Evolutionary conservation across 192 early-diverging fungal genomes (phyloP).

Genomic region (Coemansia sp.): DNA sequence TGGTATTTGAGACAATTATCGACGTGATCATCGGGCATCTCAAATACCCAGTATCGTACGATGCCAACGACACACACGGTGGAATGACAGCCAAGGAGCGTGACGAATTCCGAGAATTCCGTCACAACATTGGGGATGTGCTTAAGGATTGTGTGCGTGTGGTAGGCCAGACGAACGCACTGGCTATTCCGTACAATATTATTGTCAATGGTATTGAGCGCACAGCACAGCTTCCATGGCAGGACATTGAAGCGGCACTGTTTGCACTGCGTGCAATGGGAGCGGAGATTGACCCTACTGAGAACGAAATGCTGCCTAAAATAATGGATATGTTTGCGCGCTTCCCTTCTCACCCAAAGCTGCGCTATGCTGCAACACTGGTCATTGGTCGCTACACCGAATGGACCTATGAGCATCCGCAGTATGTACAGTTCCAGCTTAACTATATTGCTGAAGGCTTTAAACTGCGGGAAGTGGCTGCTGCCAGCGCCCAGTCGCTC

Average conservation of each 20-base stretch:
- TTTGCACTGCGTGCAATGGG: slow-evolving; percentile 95
- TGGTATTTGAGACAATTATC: slow-evolving; percentile 72
- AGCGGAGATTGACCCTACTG: slow-evolving; percentile 68
- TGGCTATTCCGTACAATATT: slow-evolving; percentile 64
- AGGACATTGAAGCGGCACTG: slow-evolving; percentile 90
- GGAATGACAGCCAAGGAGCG: slow-evolving; percentile 80
- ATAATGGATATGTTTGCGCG: slow-evolving; percentile 89
- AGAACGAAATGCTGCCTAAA: slow-evolving; percentile 77
- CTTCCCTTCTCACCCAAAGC: slow-evolving; percentile 87
- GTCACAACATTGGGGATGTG: slow-evolving; percentile 95
- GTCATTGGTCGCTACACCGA: slow-evolving; percentile 94
- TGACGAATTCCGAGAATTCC: slow-evolving; percentile 96
- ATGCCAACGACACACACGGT: slow-evolving; percentile 50
- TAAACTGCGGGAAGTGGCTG: slow-evolving; percentile 75
- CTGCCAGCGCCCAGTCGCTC: slow-evolving; percentile 83
- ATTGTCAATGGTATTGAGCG: slow-evolving; percentile 47
- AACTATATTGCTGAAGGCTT: slow-evolving; percentile 89
- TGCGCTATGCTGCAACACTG: slow-evolving; percentile 92
- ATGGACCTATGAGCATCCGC: slow-evolving; percentile 88
- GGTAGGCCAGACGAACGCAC: slow-evolving; percentile 71
- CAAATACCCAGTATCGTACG: slow-evolving; percentile 67
- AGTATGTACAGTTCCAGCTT: slow-evolving; percentile 91
- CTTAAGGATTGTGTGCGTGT: slow-evolving; percentile 92
- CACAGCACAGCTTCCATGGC: slow-evolving; percentile 66
- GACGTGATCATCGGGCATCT: slow-evolving; percentile 85